Evolutionary conservation across 2,329 filamentous ascomycete genomes (phyloP).

Genomic region (Colletotrichum sojae): DNA sequence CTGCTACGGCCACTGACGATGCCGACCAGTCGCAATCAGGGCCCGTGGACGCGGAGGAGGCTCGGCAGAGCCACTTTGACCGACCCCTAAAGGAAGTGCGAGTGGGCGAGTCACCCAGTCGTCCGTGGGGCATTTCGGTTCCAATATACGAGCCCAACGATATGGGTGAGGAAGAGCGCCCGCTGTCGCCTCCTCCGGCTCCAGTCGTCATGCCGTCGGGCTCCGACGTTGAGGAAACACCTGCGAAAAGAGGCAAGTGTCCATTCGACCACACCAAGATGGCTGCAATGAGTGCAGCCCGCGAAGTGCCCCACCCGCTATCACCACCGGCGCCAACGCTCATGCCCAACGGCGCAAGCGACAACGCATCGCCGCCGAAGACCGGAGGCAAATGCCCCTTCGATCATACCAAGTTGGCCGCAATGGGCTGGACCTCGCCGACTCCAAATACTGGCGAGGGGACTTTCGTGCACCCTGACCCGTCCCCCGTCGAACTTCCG

Average conservation of each 20-base stretch:
- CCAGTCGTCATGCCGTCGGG: constrained; percentile 66
- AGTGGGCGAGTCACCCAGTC: constrained; percentile 93
- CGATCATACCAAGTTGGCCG: constrained; percentile 62
- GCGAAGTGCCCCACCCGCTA: constrained; percentile 50
- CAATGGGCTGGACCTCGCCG: constrained; percentile 47
- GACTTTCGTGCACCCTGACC: constrained; percentile 28
- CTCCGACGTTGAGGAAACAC: constrained; percentile 43
- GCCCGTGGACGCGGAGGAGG: constrained; percentile 60
- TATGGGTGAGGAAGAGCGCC: constrained; percentile 55
- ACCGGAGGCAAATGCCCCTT: constrained; percentile 71
- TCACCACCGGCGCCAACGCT: constrained; percentile 71
- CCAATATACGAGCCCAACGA: constrained; percentile 68
- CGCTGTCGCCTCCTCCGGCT: constrained; percentile 70
- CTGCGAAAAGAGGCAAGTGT: constrained; percentile 62
- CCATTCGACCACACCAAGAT: constrained; percentile 70
- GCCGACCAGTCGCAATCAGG: constrained; percentile 47
- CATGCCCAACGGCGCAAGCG: constrained; percentile 57
- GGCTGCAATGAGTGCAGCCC: constrained; percentile 48
- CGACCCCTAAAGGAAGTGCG: constrained; percentile 88
- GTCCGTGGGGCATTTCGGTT: constrained; percentile 92
- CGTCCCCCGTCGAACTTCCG: constrained; percentile 41
- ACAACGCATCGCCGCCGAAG: constrained; percentile 44
- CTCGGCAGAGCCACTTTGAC: constrained; percentile 83
- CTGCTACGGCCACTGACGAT: constrained; percentile 61
- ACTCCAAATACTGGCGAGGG: constrained; percentile 34